Evolutionary conservation across 2,329 filamentous ascomycete species (phyloP).

Genomic region (Iodosphaeria phyllophila): DNA sequence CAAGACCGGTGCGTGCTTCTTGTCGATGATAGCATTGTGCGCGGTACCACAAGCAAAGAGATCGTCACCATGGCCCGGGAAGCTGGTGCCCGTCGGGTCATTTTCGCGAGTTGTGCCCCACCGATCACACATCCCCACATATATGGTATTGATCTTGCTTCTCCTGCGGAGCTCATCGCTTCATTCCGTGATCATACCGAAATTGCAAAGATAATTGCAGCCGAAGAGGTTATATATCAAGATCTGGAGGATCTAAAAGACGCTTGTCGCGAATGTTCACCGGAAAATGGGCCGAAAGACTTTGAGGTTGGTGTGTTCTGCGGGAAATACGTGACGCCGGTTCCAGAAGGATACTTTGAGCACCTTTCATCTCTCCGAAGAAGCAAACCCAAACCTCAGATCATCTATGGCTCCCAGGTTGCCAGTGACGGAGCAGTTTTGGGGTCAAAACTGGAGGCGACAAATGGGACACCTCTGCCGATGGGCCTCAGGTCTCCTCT

Average conservation of each 20-base stretch:
- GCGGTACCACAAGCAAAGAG: constrained; percentile 65
- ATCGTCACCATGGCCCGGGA: constrained; percentile 75
- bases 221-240: constrained; percentile 62
- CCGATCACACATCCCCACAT: constrained; percentile 76
- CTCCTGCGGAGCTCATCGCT: constrained; percentile 35
- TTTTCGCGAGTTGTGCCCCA: constrained; percentile 68
- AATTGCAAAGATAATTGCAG: constrained; percentile 35
- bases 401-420: no score
- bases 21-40: constrained; percentile 79
- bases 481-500: constrained; percentile 3
- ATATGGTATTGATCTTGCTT: constrained; percentile 54
- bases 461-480: constrained; percentile 1
- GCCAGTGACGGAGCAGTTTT: constrained; percentile 5
- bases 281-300: constrained; percentile 33
- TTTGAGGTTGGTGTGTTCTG: constrained; percentile 92
- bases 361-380: constrained; percentile 56
- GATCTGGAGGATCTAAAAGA: constrained; percentile 61
- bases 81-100: constrained; percentile 63
- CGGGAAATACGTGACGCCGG: constrained; percentile 67
- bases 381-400: constrained; percentile 39
- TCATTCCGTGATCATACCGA: constrained; percentile 11
- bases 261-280: constrained; percentile 56
- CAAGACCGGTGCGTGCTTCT: constrained; percentile 61
- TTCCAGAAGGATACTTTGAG: constrained; percentile 66
- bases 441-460: no score